Conservation (phyloP, 2,329 filamentous ascomycete genomes). For the Fusarium incarnatum region DNA sequence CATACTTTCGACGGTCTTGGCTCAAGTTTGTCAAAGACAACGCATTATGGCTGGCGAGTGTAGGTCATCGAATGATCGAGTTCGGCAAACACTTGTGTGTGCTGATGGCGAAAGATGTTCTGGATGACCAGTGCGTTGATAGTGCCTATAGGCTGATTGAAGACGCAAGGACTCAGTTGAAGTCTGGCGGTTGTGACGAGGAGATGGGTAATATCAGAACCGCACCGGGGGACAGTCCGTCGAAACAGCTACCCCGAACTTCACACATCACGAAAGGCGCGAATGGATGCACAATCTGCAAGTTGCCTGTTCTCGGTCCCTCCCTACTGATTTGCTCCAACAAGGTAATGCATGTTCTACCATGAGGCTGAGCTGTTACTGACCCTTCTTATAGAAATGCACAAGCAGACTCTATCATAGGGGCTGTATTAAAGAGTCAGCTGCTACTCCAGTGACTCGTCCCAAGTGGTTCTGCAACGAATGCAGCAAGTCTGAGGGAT, state of each 20-base stretch:
- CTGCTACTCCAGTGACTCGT: conserved; percentile 52
- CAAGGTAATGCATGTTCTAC: conserved; percentile 53
- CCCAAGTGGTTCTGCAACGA: conserved; percentile 59
- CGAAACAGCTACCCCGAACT: conserved; percentile 49
- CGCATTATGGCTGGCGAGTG: conserved; percentile 63
- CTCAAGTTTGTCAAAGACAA: conserved; percentile 64
- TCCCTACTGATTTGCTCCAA: conserved; percentile 63
- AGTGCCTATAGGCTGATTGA: conserved; percentile 59
- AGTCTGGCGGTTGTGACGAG: conserved; percentile 12
- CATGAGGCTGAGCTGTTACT: conserved; percentile 20
- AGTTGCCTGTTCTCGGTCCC: conserved; percentile 61
- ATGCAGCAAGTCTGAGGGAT: conserved; percentile 48
- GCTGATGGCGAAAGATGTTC: conserved; percentile 61
- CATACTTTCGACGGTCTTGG: conserved; percentile 65
- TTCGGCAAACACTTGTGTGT: conserved; percentile 67
- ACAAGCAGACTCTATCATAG: conserved; percentile 61
- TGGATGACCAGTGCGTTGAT: conserved; percentile 59
- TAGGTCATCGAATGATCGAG: conserved; percentile 62
- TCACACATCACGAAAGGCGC: conserved; percentile 56
- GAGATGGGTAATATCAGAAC: conserved; percentile 22
- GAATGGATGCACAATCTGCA: conserved; percentile 62
- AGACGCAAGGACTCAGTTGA: conserved; percentile 52
- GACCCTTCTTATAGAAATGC: conserved; percentile 54
- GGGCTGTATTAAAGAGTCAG: conserved; percentile 56
- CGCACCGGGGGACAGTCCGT: conserved; percentile 17